Evolutionary conservation across 2,329 filamentous ascomycete species (phyloP).

Genomic region (Alternaria triticina): DNA sequence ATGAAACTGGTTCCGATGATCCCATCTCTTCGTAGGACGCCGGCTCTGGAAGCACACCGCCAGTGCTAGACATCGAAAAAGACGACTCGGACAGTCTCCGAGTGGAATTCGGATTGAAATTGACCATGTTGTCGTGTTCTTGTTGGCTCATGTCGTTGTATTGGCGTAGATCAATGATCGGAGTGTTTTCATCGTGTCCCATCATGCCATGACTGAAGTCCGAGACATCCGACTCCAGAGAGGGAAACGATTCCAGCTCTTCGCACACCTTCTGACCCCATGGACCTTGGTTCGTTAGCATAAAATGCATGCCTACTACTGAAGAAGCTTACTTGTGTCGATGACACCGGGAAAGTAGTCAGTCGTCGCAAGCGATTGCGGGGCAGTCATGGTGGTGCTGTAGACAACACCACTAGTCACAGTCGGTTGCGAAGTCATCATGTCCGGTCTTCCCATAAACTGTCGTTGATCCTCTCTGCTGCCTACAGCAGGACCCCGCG

Average conservation of each 20-base stretch:
- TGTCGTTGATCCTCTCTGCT: constrained; percentile 38
- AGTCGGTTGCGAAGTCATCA: constrained; percentile 32
- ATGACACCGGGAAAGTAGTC: constrained; percentile 47
- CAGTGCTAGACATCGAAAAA: constrained; percentile 70
- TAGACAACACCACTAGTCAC: constrained; percentile 27
- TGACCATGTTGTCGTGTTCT: constrained; percentile 37
- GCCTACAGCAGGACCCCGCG: constrained; percentile 24
- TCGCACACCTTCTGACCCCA: constrained; percentile 50
- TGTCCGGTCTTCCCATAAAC: constrained; percentile 29
- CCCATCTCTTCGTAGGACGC: constrained; percentile 75
- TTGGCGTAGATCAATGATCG: constrained; percentile 50
- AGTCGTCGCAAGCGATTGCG: constrained; percentile 28
- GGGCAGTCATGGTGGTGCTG: constrained; percentile 27
- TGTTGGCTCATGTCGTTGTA: constrained; percentile 41
- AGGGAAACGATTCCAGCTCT: constrained; percentile 48
- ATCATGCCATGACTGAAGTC: constrained; percentile 48
- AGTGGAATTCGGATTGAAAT: constrained; percentile 57
- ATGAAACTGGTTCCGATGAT: constrained; percentile 71
- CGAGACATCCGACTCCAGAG: constrained; percentile 46
- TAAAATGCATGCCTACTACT: background rate
- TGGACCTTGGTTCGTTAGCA: constrained; percentile 40
- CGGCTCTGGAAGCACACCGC: constrained; percentile 67
- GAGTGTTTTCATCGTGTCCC: constrained; percentile 48
- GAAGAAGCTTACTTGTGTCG: constrained; percentile 45
- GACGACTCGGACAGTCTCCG: constrained; percentile 75